Evolutionary conservation across 768 basidiomycete species (phyloP).

Genomic region (Ramaria sp.): DNA sequence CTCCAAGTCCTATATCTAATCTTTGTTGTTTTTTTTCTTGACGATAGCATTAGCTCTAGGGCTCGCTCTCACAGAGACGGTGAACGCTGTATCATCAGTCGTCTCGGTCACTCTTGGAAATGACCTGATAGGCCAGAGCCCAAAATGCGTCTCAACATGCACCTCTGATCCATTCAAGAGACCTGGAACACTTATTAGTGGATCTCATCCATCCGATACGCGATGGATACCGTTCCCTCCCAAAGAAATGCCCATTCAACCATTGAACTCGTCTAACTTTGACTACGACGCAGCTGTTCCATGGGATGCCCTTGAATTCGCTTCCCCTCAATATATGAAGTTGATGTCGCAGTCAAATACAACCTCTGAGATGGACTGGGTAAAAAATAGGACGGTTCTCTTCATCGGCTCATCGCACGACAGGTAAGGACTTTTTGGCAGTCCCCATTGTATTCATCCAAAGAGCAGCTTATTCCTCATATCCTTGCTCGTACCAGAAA

Average conservation of each 20-base stretch:
- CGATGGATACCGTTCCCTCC: conserved; percentile 7
- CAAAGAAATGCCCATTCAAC: too few species aligned
- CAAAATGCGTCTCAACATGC: not conserved
- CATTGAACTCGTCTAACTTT: not conserved
- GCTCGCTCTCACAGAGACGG: not conserved
- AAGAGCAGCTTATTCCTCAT: too few species aligned
- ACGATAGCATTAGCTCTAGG: too few species aligned
- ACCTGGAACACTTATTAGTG: not conserved
- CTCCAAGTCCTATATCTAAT: too few species aligned
- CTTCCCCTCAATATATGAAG: conserved; percentile 4
- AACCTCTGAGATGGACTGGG: conserved; percentile 1
- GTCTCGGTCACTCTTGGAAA: not conserved
- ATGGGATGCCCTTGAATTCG: not conserved
- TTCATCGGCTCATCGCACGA: conserved; percentile 8
- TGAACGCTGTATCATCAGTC: not conserved
- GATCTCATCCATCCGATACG: not conserved
- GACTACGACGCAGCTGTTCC: not conserved
- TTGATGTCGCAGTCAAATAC: not conserved
- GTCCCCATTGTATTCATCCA: too few species aligned
- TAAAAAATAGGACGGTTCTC: not conserved
- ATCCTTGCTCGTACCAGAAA: not conserved
- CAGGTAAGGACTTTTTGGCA: not conserved
- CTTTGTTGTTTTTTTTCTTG: too few species aligned
- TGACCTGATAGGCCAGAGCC: not conserved
- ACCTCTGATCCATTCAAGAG: not conserved